phyloP scores from a whole-genome alignment of 2,329 filamentous ascomycete species.

The Didymella exigua region DNA sequence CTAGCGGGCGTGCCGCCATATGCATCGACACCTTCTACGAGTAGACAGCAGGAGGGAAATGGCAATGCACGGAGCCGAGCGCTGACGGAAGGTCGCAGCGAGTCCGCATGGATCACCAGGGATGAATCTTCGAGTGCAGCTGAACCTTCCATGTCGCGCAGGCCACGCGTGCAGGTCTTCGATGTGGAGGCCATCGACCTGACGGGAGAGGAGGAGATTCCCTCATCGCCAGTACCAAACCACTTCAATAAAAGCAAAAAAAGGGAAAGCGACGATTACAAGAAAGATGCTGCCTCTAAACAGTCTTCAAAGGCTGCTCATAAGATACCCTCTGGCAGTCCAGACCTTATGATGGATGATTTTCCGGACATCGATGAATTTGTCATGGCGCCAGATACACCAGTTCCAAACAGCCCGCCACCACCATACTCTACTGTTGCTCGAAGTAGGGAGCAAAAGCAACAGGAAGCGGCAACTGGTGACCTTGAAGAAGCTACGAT shows the following conservation, averaged over 20 bases:
- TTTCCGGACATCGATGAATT: slow-evolving; percentile 51
- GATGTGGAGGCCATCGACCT: slow-evolving; percentile 47
- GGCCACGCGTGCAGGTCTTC: slow-evolving; percentile 18
- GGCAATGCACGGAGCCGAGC: background rate
- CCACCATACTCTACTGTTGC: slow-evolving; percentile 55
- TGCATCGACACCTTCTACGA: slow-evolving; percentile 8
- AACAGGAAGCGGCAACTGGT: background rate
- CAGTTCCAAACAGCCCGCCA: slow-evolving; percentile 35
- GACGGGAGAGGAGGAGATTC: slow-evolving; percentile 35
- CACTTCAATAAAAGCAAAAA: slow-evolving; percentile 44
- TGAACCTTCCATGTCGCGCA: slow-evolving; percentile 13
- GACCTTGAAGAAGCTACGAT: slow-evolving; percentile 21
- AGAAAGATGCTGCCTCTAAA: slow-evolving; percentile 28
- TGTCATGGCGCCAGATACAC: slow-evolving; percentile 24
- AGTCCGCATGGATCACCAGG: background rate
- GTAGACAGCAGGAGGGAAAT: slow-evolving; percentile 7
- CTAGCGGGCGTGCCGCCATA: slow-evolving; percentile 32
- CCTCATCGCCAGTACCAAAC: slow-evolving; percentile 25
- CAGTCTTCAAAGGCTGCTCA: slow-evolving; percentile 27
- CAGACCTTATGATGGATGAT: slow-evolving; percentile 29
- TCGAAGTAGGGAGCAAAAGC: slow-evolving; percentile 1
- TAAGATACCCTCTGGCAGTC: slow-evolving; percentile 18
- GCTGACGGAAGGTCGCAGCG: background rate
- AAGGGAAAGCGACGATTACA: slow-evolving; percentile 55
- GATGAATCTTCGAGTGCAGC: slow-evolving; percentile 7